Percentiles rank a stretch among this genome's conserved stretches.
Evolutionary conservation across 371 early-diverging fungal species (phyloP).

Genomic region (Entomophthora muscae): DNA sequence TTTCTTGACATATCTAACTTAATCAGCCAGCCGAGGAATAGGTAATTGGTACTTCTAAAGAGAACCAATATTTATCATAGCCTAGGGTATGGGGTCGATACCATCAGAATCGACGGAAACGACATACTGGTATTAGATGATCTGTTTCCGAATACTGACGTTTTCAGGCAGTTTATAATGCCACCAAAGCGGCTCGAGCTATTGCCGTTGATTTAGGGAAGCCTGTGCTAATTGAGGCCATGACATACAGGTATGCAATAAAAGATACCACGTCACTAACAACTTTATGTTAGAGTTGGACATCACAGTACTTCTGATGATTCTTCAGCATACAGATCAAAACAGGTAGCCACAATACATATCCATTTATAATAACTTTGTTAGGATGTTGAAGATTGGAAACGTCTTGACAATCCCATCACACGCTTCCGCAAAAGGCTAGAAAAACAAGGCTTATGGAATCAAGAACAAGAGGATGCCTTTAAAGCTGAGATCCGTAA

Average conservation of each 20-base stretch:
- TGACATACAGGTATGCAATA: conserved; percentile 63
- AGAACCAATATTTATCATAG: conserved; percentile 42
- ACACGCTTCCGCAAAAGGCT: conserved; percentile 77
- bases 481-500: conserved; percentile 36
- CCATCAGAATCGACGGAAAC: conserved; percentile 94
- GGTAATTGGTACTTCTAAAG: not conserved
- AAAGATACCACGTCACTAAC: not conserved
- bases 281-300: conserved; percentile 26
- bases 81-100: conserved; percentile 92
- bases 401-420: conserved; percentile 74
- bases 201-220: conserved; percentile 57
- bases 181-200: conserved; percentile 63
- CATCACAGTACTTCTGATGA: conserved; percentile 97
- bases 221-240: conserved; percentile 90
- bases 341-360: too few relatives aligned
- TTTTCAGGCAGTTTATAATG: conserved; percentile 72
- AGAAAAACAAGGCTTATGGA: conserved; percentile 73
- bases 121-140: conserved; percentile 49
- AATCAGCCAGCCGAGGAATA: conserved; percentile 8
- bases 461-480: conserved; percentile 47
- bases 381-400: conserved; percentile 82
- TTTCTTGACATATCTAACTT: not conserved
- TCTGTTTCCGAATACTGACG: conserved; percentile 3
- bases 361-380: not conserved
- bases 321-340: conserved; percentile 81